A percentile compares a stretch with the other conserved stretches of the same genome.
Conservation (phyloP, 192 early-diverging fungal species). For the Kickxella alabastrina region DNA sequence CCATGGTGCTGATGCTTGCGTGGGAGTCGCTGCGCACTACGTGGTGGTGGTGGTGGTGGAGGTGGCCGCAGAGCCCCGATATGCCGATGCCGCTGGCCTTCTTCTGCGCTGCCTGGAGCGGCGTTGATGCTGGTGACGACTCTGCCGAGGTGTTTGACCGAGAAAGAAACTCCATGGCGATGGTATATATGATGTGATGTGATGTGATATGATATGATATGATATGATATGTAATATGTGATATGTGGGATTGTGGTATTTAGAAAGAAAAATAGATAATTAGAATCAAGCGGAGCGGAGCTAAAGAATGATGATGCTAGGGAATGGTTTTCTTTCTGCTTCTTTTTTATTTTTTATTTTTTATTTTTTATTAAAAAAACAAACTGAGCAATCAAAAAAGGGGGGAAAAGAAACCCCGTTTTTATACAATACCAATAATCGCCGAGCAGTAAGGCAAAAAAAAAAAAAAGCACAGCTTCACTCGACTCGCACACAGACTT, state of each 20-base stretch:
- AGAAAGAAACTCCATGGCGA: too few relatives aligned
- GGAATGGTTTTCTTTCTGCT: too few relatives aligned
- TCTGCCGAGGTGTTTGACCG: neutral
- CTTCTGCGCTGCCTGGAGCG: neutral
- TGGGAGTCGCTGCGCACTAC: constrained; percentile 1
- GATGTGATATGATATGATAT: too few relatives aligned
- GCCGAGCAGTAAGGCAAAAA: too few relatives aligned
- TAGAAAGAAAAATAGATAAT: neutral
- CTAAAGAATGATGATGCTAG: too few relatives aligned
- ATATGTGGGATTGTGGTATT: neutral
- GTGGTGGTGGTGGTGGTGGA: neutral
- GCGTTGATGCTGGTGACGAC: neutral
- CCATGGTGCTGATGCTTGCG: neutral
- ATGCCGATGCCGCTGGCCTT: neutral
- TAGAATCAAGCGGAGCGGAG: too few relatives aligned
- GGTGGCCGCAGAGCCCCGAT: constrained; percentile 1
- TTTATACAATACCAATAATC: too few relatives aligned
- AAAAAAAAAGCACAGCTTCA: neutral
- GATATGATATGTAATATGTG: too few relatives aligned
- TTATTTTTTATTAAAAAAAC: too few relatives aligned
- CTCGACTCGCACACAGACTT: neutral
- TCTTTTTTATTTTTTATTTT: too few relatives aligned
- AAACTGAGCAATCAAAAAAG: too few relatives aligned
- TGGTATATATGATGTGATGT: too few relatives aligned
- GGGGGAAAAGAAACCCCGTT: neutral